Evolutionary conservation across 2,329 filamentous ascomycete genomes (phyloP), one percentile per base, ranked within the genome.

Genomic region (Talaromyces amestolkiae): DNA sequence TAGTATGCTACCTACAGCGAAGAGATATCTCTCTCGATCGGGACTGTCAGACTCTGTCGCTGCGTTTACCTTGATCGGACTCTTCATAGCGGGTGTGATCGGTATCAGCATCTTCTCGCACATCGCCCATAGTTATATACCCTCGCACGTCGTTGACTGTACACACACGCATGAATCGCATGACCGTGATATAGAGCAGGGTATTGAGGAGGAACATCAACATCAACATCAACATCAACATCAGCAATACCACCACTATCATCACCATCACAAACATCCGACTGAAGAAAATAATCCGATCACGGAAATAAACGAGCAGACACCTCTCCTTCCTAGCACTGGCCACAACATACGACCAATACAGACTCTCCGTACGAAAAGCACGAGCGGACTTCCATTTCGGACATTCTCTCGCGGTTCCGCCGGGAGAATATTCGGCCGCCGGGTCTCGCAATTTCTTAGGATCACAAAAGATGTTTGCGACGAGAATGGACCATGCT

Each of bases 1-100:
- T 77, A 95, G 89, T 77, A 97, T 98, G 91, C 85, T 98, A 8
- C 94, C 94, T 10, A 92, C 91, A 22, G 89, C 94, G 2, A 93
- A 90, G 73, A 83, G 83, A 45, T 97, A 96, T 73, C 84, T 99
- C 3, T 82, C 85, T 66, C 83, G 87, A 63, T 90, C 88, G 61
- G 89, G 88, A 17, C 88, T 89, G 77, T 83, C 86, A 8, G 82
- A 91, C 3, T 86, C 88, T 67, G 75, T 79, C 2, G 91, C 93
- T 6, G 89, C 81, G 3, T 83, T 78, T 67, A 73, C 75, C 0
- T 72, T 82, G 41, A 82, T 81, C 63, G 76, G 77, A 10, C 74
- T 82, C 10, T 84, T 84, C 64, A 69, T 84, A 11, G 75, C 73
- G n/a, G 82, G 82, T 24, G 81, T 83, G 0, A 68, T 83, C 13